Conservation (phyloP, 169 alveolate genomes). For the Plasmodium cynomolgi region DNA sequence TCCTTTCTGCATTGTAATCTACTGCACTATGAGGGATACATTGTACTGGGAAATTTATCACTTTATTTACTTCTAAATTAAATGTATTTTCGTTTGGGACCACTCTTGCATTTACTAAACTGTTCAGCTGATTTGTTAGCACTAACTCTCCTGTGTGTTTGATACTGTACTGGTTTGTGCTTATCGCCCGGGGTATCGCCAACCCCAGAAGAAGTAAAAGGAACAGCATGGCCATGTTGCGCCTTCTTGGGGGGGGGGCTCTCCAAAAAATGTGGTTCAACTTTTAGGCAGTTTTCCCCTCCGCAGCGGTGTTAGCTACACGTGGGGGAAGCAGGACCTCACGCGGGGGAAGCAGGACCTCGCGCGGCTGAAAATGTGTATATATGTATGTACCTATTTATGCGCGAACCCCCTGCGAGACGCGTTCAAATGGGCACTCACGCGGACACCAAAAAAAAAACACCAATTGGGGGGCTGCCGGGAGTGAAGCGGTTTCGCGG, state of each 20-base stretch:
- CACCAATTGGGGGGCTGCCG: background rate
- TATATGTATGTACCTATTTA: background rate
- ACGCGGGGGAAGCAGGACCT: background rate
- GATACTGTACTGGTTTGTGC: constrained; percentile 3
- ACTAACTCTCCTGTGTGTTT: constrained; percentile 34
- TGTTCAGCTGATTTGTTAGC: constrained; percentile 27
- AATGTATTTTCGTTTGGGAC: background rate
- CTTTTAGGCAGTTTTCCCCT: background rate
- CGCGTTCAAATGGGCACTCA: background rate
- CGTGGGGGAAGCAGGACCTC: background rate
- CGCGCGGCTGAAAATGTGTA: background rate
- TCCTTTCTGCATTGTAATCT: constrained; percentile 5
- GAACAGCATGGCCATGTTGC: background rate
- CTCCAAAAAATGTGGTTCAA: background rate
- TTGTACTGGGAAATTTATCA: constrained; percentile 39
- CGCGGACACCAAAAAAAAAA: background rate
- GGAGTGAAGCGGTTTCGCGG: background rate
- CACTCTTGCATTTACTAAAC: background rate
- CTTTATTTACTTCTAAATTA: constrained; percentile 3
- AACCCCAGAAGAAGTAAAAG: background rate
- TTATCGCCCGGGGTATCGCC: background rate
- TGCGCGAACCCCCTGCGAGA: background rate
- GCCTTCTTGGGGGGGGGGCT: background rate
- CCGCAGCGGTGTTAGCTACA: background rate
- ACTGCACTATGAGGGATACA: constrained; percentile 55